A percentile compares a stretch with the other conserved stretches of the same genome.
Conservation (phyloP, 768 basidiomycete genomes). For the Cantharellus cinnabarinus region DNA sequence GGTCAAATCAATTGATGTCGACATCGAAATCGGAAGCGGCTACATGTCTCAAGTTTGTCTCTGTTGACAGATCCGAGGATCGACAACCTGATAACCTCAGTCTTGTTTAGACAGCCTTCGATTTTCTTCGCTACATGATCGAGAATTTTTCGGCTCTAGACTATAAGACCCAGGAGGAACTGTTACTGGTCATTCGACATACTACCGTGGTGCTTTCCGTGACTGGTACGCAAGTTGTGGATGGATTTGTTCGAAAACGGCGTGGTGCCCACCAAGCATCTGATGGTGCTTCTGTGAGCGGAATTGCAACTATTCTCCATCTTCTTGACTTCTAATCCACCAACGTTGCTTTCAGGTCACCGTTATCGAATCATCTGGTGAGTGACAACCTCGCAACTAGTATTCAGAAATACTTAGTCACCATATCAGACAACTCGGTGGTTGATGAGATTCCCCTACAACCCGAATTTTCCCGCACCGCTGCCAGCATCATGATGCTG, state of each 20-base stretch:
- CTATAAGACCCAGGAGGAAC: conserved; percentile 90
- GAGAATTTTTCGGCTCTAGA: conserved; percentile 87
- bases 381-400: not conserved
- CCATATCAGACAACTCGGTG: not conserved
- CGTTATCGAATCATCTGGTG: not conserved
- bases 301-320: no score
- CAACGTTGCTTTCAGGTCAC: not conserved
- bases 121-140: conserved; percentile 79
- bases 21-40: conserved; percentile 15
- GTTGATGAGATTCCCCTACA: not conserved
- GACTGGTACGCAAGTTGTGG: conserved; percentile 65
- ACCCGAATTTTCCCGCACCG: conserved; percentile 18
- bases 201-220: conserved; percentile 59
- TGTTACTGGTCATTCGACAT: conserved; percentile 61
- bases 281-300: no score
- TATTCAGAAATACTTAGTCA: not conserved
- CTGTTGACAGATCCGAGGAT: not conserved
- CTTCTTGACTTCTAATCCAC: no score
- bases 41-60: not conserved
- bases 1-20: conserved; percentile 57
- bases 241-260: conserved; percentile 13
- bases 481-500: conserved; percentile 62
- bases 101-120: conserved; percentile 45
- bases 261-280: not conserved
- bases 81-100: not conserved